These are phyloP conservation scores for Apophysomyces trapeziformis DNA, from an alignment of 371 early-diverging fungal genomes.

Conservation along the genomic window DNA sequence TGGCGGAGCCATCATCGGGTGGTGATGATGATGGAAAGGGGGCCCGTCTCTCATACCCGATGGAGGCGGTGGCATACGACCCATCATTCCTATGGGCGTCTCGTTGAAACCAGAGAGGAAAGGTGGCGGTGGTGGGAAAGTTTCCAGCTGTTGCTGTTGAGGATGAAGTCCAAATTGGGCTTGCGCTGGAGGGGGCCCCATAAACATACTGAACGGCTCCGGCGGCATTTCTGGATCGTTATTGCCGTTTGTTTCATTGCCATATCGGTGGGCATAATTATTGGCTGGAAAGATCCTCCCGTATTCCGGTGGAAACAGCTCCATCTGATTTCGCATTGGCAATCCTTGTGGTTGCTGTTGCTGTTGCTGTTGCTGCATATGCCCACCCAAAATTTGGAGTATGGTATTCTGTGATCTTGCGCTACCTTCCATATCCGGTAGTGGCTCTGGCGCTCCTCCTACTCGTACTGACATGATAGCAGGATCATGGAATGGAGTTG, in stretches of 20 bases:
- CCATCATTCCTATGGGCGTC: conserved; percentile 25
- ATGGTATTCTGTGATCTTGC: conserved; percentile 35
- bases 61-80: conserved; percentile 29
- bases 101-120: conserved; percentile 34
- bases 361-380: conserved; percentile 22
- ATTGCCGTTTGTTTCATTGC: conserved; percentile 11
- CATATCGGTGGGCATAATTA: conserved; percentile 11
- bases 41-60: conserved; percentile 31
- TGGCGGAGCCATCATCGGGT: conserved; percentile 21
- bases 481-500: conserved; percentile 65
- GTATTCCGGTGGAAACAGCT: conserved; percentile 14
- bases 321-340: background rate
- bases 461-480: conserved; percentile 71
- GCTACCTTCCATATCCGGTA: background rate
- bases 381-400: conserved; percentile 44
- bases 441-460: conserved; percentile 22
- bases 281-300: conserved; percentile 11
- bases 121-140: conserved; percentile 28
- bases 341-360: conserved; percentile 18
- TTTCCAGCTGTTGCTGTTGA: conserved; percentile 22
- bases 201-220: conserved; percentile 24
- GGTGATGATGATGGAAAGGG: conserved; percentile 18
- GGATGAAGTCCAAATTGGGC: conserved; percentile 22
- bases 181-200: conserved; percentile 25
- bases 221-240: conserved; percentile 9